These are phyloP conservation scores for Ulvella scutata DNA, from an alignment of 139 green algal species.

Conservation along the genomic window DNA sequence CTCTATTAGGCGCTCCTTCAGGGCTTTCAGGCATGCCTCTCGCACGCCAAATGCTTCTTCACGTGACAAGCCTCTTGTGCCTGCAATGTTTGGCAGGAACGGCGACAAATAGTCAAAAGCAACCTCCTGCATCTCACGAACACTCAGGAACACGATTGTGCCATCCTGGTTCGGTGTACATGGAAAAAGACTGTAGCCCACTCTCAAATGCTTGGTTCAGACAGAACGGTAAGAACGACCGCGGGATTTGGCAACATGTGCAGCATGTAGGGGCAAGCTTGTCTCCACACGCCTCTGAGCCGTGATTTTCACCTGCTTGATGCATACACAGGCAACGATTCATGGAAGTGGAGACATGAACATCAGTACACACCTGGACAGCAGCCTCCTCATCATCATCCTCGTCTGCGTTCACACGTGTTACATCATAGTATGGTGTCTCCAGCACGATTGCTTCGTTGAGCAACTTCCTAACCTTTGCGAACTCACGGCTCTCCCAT, in stretches of 20 bases:
- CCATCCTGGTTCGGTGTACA: too few species aligned
- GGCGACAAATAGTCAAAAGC: slow-evolving; percentile 55
- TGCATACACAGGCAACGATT: too few species aligned
- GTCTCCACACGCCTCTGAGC: too few species aligned
- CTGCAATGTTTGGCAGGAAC: slow-evolving; percentile 59
- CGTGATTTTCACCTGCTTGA: too few species aligned
- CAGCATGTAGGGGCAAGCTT: too few species aligned
- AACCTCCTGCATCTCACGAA: slow-evolving; percentile 24
- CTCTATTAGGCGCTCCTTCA: slow-evolving; percentile 75
- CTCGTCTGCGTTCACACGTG: slow-evolving; percentile 46
- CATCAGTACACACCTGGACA: too few species aligned
- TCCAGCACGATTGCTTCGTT: slow-evolving; percentile 34
- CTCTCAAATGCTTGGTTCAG: too few species aligned
- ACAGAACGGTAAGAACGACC: too few species aligned
- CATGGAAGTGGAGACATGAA: too few species aligned
- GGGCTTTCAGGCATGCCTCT: slow-evolving; percentile 51
- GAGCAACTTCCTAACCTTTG: slow-evolving; percentile 5
- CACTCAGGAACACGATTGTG: too few species aligned
- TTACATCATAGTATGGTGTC: slow-evolving; percentile 69
- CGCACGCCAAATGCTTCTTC: slow-evolving; percentile 42
- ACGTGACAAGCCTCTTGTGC: slow-evolving; percentile 24
- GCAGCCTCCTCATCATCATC: slow-evolving; percentile 40
- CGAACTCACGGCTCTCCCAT: slow-evolving; percentile 53
- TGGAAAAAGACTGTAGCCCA: too few species aligned
- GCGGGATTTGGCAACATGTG: too few species aligned